Conservation (phyloP, 176 grass and related monocot species). For the Musa acuminata region DNA sequence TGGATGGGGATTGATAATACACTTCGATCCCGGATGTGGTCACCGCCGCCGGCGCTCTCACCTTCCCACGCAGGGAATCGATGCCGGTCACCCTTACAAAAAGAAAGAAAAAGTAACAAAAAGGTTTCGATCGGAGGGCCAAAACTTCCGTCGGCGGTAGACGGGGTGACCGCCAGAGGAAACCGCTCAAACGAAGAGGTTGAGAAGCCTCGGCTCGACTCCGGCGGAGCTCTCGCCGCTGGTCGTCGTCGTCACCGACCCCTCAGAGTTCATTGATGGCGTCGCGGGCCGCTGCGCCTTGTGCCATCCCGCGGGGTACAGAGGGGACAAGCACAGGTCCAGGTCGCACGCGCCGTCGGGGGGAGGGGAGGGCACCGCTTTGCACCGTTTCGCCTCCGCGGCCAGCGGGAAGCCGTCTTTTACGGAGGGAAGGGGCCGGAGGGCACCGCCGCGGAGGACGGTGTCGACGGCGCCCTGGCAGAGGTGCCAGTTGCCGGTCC, state of each 20-base stretch:
- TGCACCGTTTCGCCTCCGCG: not conserved
- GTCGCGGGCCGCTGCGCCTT: not conserved
- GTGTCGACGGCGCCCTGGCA: slow-evolving; percentile 2
- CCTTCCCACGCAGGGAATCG: not conserved
- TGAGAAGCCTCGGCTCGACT: not conserved
- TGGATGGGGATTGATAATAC: not conserved
- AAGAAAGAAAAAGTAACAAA: not conserved
- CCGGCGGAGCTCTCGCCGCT: not conserved
- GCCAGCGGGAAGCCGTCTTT: not conserved
- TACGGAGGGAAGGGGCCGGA: not conserved
- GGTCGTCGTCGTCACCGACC: slow-evolving; percentile 5
- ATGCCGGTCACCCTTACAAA: not conserved
- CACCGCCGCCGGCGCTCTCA: not conserved
- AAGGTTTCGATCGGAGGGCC: not conserved
- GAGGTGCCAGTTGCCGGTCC: slow-evolving; percentile 15
- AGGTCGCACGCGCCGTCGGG: not conserved
- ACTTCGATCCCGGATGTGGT: not conserved
- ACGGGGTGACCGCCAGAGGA: not conserved
- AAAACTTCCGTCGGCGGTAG: not conserved
- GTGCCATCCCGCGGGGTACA: too few relatives aligned
- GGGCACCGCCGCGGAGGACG: not conserved
- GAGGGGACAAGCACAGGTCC: not conserved
- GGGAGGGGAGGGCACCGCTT: too few relatives aligned
- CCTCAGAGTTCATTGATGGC: not conserved
- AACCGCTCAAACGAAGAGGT: not conserved